Base-by-base conservation (phyloP, 2,329 filamentous ascomycete genomes). In the Akanthomyces lecanii region DNA sequence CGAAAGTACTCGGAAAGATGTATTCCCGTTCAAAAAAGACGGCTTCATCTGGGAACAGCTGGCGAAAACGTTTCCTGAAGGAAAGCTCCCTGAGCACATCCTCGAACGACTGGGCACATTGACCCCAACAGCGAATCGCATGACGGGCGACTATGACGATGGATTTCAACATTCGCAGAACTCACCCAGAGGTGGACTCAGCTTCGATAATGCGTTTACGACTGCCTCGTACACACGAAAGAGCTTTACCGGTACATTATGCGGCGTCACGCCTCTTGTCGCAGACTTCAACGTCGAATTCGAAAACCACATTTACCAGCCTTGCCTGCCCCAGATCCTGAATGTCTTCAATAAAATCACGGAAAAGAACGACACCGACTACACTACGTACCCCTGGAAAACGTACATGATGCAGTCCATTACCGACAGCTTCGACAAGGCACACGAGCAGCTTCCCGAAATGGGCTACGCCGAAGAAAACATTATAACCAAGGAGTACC, bases 1-100 rank as follows among this genome's bases (percentile, higher is more conserved):
- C 1, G 79, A 81, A 62, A 79, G 78, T 52, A 79, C 77, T 0
- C 72, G 78, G 21, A 75, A 75, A 4, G 78, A 81, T 56, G 73
- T 80, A 3, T 81, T 80, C 30, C 78, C 79, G 0, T 65, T 81
- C 21, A 78, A 78, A 47, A 77, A 76, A 59, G 70, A 73, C 2
- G 76, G 75, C 4, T 65, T 76, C 48, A 75, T 79, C 18, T 75
- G 72, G 65, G 69, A 76, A 5, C 72, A 72, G 0, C 69, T 76
- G 0, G 66, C 68, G 1, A 65, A 72, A 3, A 76, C 75, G 1
- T 71, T 70, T n/a, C 69, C 70, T 4, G 65, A 75, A 4, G 66
- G 69, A 8, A 68, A 68, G 3, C 51, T 80, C 1, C 77, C 77
- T 0, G 64, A 72, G 1, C 69, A 70, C 1, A 71, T 74, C 0